phyloP scores from a whole-genome alignment of 257 asterid species.

The Fraxinus excelsior region DNA sequence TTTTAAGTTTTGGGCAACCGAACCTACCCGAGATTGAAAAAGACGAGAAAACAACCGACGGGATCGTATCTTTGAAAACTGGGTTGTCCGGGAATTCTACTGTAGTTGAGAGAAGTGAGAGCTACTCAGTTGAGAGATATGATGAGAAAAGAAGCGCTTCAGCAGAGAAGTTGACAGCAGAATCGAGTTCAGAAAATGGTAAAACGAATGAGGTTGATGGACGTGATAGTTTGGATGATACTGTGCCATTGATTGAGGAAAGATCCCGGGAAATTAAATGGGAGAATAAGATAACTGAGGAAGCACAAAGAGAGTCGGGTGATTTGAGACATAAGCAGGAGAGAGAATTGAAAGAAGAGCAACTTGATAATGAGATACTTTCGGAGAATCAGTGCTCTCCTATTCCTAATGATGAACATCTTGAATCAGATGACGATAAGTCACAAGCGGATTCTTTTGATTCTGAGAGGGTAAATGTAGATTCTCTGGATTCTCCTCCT shows the following conservation, averaged over 20 bases:
- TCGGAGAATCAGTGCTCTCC: slow-evolving; percentile 26
- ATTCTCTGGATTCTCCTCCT: slow-evolving; percentile 43
- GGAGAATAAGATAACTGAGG: slow-evolving; percentile 23
- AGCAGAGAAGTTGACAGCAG: slow-evolving; percentile 20
- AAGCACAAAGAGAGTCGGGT: slow-evolving; percentile 15
- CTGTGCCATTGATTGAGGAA: slow-evolving; percentile 26
- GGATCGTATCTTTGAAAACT: slow-evolving; percentile 34
- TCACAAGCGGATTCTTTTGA: slow-evolving; percentile 55
- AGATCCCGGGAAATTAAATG: slow-evolving; percentile 27
- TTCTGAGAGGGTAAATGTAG: slow-evolving; percentile 65
- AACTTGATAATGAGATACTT: slow-evolving; percentile 27
- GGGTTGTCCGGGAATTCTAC: slow-evolving; percentile 29
- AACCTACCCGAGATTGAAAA: slow-evolving; percentile 31
- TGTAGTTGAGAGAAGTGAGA: slow-evolving; percentile 39
- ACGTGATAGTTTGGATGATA: slow-evolving; percentile 29
- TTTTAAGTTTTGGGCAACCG: slow-evolving; percentile 25
- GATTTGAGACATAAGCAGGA: slow-evolving; percentile 14
- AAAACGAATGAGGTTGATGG: slow-evolving; percentile 27
- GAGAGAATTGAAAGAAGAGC: slow-evolving; percentile 30
- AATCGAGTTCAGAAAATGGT: slow-evolving; percentile 6
- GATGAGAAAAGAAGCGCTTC: slow-evolving; percentile 18
- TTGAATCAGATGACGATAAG: slow-evolving; percentile 38
- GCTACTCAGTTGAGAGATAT: slow-evolving; percentile 34
- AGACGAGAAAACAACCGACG: slow-evolving; percentile 38
- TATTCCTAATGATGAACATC: slow-evolving; percentile 37